A percentile compares a stretch with the other conserved stretches of the same genome.
Conservation (phyloP, 768 basidiomycete species). For the Tulasnella sp. region DNA sequence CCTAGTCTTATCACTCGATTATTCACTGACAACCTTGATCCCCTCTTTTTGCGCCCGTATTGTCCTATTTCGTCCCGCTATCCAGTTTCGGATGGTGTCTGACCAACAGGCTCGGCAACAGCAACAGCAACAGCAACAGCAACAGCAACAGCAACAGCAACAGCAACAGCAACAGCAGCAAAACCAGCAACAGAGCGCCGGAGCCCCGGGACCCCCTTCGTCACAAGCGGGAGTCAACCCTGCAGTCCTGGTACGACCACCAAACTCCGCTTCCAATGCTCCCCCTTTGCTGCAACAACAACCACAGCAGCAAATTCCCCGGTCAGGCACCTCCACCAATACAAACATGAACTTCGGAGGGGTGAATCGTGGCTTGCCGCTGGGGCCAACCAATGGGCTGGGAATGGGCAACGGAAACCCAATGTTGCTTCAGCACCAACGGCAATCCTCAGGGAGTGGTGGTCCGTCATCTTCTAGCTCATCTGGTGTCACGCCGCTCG, state of each 20-base stretch:
- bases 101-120: neutral
- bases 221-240: no score
- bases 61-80: neutral
- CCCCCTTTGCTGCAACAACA: neutral
- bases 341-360: neutral
- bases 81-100: neutral
- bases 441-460: neutral
- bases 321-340: neutral
- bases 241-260: no score
- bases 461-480: neutral
- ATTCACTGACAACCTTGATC: no score
- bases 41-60: neutral
- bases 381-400: no score
- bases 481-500: neutral
- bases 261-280: neutral
- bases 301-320: constrained; percentile 6
- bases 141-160: no score
- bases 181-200: neutral
- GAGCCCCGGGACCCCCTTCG: no score
- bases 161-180: neutral
- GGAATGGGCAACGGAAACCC: no score
- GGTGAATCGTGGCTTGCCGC: no score
- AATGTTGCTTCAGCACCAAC: neutral
- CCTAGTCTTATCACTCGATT: no score
- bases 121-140: neutral